Conservation (phyloP, 768 basidiomycete genomes). For the Agaricus blazei region DNA sequence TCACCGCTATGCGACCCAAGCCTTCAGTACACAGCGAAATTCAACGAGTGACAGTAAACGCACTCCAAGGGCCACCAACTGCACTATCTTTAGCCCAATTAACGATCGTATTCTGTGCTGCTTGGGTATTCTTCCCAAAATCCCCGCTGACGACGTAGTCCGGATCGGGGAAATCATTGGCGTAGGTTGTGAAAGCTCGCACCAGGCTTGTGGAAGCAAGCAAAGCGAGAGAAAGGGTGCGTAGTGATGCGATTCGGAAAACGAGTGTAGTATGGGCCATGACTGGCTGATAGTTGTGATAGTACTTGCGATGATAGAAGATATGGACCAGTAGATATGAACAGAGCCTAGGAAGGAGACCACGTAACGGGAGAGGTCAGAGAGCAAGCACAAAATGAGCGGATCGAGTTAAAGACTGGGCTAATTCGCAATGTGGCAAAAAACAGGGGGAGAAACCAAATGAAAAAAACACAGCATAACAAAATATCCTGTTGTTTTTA, state of each 20-base stretch:
- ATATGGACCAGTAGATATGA: too few species aligned
- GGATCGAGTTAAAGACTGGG: too few species aligned
- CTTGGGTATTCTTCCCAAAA: constrained; percentile 35
- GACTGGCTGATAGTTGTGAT: background rate
- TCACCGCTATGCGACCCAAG: constrained; percentile 34
- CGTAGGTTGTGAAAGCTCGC: constrained; percentile 33
- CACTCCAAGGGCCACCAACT: constrained; percentile 51
- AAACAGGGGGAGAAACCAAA: constrained; percentile 4
- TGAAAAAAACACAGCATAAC: background rate
- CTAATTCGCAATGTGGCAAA: background rate
- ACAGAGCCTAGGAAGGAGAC: too few species aligned
- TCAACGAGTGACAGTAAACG: constrained; percentile 14
- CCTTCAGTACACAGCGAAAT: background rate
- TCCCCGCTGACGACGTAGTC: constrained; percentile 37
- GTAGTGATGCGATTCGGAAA: constrained; percentile 11
- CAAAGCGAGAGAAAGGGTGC: constrained; percentile 11
- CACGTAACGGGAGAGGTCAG: too few species aligned
- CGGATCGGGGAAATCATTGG: constrained; percentile 55
- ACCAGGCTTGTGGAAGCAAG: constrained; percentile 17
- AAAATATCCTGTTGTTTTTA: background rate
- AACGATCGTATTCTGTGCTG: constrained; percentile 42
- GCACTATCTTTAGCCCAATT: constrained; percentile 42
- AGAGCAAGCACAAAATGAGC: too few species aligned
- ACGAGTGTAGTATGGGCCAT: constrained; percentile 26
- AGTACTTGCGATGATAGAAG: too few species aligned